These are phyloP conservation scores for Sugiyamaella smithiae DNA, from an alignment of 805 yeast genomes.

Conservation along the genomic window DNA sequence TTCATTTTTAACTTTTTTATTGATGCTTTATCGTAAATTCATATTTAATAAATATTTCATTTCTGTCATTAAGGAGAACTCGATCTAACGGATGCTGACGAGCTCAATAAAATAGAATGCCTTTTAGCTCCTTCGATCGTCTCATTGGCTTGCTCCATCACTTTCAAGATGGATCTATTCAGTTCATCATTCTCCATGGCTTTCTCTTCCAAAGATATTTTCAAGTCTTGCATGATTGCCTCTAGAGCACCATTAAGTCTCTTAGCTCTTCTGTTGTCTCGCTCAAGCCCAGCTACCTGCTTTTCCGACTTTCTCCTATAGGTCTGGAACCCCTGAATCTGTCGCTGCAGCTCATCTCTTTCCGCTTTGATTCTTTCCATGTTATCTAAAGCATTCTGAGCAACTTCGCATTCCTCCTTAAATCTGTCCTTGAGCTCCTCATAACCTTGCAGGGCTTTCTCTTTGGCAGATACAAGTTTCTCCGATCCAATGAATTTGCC, in stretches of 20 bases:
- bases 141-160: slow-evolving; percentile 30
- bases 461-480: slow-evolving; percentile 9
- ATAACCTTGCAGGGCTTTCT: slow-evolving; percentile 2
- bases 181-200: slow-evolving; percentile 37
- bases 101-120: slow-evolving; percentile 19
- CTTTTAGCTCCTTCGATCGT: slow-evolving; percentile 30
- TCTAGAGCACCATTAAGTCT: slow-evolving; percentile 26
- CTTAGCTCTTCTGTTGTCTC: slow-evolving; percentile 26
- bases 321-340: slow-evolving; percentile 30
- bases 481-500: slow-evolving; percentile 14
- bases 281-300: slow-evolving; percentile 24
- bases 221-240: slow-evolving; percentile 32
- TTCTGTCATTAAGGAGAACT: neutral
- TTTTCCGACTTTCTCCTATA: slow-evolving; percentile 28
- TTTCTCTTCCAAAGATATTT: slow-evolving; percentile 35
- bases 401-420: slow-evolving; percentile 14
- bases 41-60: neutral
- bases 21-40: neutral
- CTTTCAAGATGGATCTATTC: slow-evolving; percentile 28
- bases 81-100: slow-evolving; percentile 6
- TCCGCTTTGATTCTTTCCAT: slow-evolving; percentile 25
- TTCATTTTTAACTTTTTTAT: too few relatives aligned
- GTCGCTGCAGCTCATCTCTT: slow-evolving; percentile 30
- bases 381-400: slow-evolving; percentile 20
- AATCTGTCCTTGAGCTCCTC: slow-evolving; percentile 12